A percentile compares a stretch with the other conserved stretches of the same genome.
Conservation (phyloP, 1,139 yeast species). For the Kodamaea suecica region DNA sequence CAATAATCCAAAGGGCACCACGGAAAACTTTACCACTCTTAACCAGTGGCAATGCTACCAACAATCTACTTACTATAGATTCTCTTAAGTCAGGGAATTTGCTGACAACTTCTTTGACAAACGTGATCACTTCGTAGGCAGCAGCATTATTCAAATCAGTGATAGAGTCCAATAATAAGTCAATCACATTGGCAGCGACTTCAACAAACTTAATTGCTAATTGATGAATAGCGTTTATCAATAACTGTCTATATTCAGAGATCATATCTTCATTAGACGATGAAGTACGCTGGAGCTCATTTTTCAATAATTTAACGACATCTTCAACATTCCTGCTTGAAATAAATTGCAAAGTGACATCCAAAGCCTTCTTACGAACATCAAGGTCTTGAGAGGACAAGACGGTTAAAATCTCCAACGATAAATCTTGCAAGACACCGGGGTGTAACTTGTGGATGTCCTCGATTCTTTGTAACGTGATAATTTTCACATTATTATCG, state of each 20-base stretch:
- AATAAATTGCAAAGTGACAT: constrained; percentile 75
- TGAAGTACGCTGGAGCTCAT: constrained; percentile 75
- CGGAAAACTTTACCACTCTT: constrained; percentile 90
- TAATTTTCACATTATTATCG: constrained; percentile 89
- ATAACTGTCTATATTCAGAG: constrained; percentile 81
- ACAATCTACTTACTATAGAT: constrained; percentile 61
- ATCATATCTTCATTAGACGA: constrained; percentile 71
- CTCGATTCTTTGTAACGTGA: constrained; percentile 82
- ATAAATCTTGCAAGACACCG: constrained; percentile 80
- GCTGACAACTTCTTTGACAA: constrained; percentile 92
- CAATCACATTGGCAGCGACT: constrained; percentile 90
- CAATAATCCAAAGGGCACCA: constrained; percentile 93
- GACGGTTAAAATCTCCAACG: constrained; percentile 83
- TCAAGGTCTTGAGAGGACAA: constrained; percentile 85
- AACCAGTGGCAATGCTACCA: constrained; percentile 60
- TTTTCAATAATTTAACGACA: constrained; percentile 85
- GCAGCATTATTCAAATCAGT: constrained; percentile 79
- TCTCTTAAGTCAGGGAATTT: constrained; percentile 80
- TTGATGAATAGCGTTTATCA: constrained; percentile 84
- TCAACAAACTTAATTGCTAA: constrained; percentile 87
- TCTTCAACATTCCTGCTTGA: constrained; percentile 91
- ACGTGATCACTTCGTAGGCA: constrained; percentile 86
- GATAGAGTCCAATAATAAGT: constrained; percentile 79
- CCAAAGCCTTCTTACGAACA: constrained; percentile 84
- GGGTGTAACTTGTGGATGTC: constrained; percentile 74